These are phyloP conservation scores for Corynascus novoguineensis DNA, from an alignment of 495 filamentous ascomycete species.

Conservation along the genomic window DNA sequence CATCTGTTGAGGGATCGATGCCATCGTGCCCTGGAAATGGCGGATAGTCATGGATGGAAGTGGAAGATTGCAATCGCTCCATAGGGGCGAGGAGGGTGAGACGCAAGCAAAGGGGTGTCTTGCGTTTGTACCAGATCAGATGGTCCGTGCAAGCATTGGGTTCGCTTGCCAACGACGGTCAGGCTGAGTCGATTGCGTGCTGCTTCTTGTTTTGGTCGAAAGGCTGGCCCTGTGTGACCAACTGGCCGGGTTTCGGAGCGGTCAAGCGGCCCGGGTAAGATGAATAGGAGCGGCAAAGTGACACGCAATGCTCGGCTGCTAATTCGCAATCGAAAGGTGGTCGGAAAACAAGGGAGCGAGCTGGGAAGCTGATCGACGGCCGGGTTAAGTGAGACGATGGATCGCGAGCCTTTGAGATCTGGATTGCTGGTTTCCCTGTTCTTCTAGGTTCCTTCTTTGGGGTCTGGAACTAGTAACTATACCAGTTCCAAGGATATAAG, in stretches of 20 bases:
- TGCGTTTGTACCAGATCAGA: constrained; percentile 26
- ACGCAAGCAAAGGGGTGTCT: constrained; percentile 22
- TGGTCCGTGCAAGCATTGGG: constrained; percentile 30
- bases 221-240: not conserved
- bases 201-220: constrained; percentile 20
- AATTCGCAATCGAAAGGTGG: constrained; percentile 23
- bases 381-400: not conserved
- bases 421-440: not conserved
- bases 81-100: constrained; percentile 18
- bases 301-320: constrained; percentile 28
- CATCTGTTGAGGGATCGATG: constrained; percentile 24
- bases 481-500: not conserved
- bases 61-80: constrained; percentile 20
- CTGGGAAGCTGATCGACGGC: not conserved
- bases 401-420: not conserved
- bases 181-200: constrained; percentile 34
- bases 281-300: constrained; percentile 11
- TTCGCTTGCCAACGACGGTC: constrained; percentile 24
- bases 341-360: not conserved
- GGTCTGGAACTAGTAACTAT: not conserved
- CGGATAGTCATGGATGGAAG: constrained; percentile 20
- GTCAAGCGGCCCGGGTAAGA: constrained; percentile 15
- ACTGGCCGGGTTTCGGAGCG: constrained; percentile 17
- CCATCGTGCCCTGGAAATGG: constrained; percentile 23
- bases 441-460: not conserved